These are phyloP conservation scores for Xerocomus amazonicus DNA, from an alignment of 1,284 basidiomycete genomes.

Conservation along the genomic window DNA sequence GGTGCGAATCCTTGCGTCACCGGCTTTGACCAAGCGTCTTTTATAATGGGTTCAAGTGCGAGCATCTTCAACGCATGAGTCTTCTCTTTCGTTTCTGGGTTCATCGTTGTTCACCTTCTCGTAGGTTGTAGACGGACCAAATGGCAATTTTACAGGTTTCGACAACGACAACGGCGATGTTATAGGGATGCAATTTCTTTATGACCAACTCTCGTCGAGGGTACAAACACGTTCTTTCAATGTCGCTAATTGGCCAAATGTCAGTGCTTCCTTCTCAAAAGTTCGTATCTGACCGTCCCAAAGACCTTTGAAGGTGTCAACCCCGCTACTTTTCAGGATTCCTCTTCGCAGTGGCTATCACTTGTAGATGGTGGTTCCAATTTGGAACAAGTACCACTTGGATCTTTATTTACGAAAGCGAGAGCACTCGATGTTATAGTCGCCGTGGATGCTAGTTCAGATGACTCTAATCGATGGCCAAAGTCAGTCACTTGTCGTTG, in stretches of 20 bases:
- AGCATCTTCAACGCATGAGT: constrained; percentile 56
- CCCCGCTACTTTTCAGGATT: constrained; percentile 44
- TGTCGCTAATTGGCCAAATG: constrained; percentile 67
- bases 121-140: constrained; percentile 46
- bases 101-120: constrained; percentile 23
- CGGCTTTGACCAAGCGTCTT: constrained; percentile 64
- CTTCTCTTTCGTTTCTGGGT: neutral
- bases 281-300: neutral
- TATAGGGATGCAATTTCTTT: constrained; percentile 43
- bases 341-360: constrained; percentile 47
- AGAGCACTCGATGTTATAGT: constrained; percentile 65
- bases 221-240: constrained; percentile 54
- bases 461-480: constrained; percentile 60
- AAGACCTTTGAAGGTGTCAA: constrained; percentile 53
- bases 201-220: constrained; percentile 40
- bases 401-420: constrained; percentile 59
- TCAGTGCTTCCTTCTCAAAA: constrained; percentile 19
- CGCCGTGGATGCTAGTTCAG: constrained; percentile 64
- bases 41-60: constrained; percentile 63
- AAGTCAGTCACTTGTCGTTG: constrained; percentile 45
- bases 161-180: constrained; percentile 33
- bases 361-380: constrained; percentile 62
- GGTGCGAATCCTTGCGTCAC: constrained; percentile 55
- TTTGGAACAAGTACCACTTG: constrained; percentile 62
- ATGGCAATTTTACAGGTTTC: constrained; percentile 37